phyloP scores from a whole-genome alignment of 768 basidiomycete genomes.

The Macrocybe gigantea region DNA sequence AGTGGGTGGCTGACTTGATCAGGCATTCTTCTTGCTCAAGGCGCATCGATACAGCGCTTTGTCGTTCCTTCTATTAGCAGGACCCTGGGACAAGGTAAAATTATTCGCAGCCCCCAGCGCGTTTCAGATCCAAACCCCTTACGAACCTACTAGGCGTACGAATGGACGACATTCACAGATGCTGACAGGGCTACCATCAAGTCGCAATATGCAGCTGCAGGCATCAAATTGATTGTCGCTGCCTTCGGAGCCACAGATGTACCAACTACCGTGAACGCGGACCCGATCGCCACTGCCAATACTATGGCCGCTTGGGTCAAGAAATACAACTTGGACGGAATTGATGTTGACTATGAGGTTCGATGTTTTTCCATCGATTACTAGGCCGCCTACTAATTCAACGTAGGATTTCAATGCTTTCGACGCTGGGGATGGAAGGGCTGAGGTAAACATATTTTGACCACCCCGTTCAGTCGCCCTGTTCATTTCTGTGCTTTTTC shows the following conservation, averaged over 20 bases:
- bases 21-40: background rate
- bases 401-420: slow-evolving; percentile 58
- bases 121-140: background rate
- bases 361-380: slow-evolving; percentile 1
- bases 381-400: background rate
- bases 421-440: slow-evolving; percentile 41
- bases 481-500: background rate
- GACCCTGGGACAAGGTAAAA: slow-evolving; percentile 49
- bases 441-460: slow-evolving; percentile 32
- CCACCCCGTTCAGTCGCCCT: background rate
- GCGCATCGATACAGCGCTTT: slow-evolving; percentile 25
- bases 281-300: slow-evolving; percentile 57
- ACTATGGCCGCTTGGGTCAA: slow-evolving; percentile 63
- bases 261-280: slow-evolving; percentile 53
- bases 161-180: slow-evolving; percentile 44
- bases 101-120: background rate
- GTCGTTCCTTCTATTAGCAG: slow-evolving; percentile 50
- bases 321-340: slow-evolving; percentile 56
- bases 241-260: slow-evolving; percentile 53
- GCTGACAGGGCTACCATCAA: slow-evolving; percentile 46
- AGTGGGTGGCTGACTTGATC: slow-evolving; percentile 26
- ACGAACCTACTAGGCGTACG: slow-evolving; percentile 30
- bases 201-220: slow-evolving; percentile 47
- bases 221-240: slow-evolving; percentile 59
- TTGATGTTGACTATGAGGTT: slow-evolving; percentile 72